Evolutionary conservation across 371 early-diverging fungal species (phyloP).

Genomic region (Actinomucor elegans): DNA sequence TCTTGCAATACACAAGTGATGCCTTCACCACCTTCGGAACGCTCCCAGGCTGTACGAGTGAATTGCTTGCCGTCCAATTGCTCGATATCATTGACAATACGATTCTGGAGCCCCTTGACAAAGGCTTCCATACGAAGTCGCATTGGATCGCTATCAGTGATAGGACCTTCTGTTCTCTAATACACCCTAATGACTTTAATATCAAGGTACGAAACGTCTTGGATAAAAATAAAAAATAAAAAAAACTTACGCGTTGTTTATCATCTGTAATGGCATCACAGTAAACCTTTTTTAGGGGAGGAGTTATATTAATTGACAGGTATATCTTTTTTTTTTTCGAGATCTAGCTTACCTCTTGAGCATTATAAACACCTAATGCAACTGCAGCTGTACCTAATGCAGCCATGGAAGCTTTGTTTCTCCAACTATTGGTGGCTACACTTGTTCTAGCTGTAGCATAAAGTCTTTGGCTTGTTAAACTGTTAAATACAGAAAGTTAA

Average conservation of each 20-base stretch:
- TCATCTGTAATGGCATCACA: conserved; percentile 36
- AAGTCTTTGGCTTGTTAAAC: conserved; percentile 5
- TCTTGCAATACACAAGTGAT: conserved; percentile 89
- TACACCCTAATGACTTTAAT: too few relatives aligned
- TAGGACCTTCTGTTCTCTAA: conserved; percentile 42
- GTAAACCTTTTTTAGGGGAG: conserved; percentile 10
- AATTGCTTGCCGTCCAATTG: conserved; percentile 67
- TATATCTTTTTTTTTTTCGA: not conserved
- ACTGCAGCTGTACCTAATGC: conserved; percentile 12
- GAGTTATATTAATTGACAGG: not conserved
- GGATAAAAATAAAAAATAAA: too few relatives aligned
- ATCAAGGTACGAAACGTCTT: not conserved
- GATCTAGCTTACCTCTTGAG: conserved; percentile 11
- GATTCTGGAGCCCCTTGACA: conserved; percentile 74
- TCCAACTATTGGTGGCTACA: conserved; percentile 11
- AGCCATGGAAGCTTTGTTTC: conserved; percentile 15
- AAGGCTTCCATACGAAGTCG: conserved; percentile 79
- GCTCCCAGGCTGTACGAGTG: conserved; percentile 72
- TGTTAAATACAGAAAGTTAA: not conserved
- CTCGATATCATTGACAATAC: conserved; percentile 55
- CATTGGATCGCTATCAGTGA: conserved; percentile 60
- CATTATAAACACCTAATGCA: conserved; percentile 7
- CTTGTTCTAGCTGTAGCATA: conserved; percentile 9
- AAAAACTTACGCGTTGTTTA: conserved; percentile 36
- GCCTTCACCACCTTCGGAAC: conserved; percentile 87